Evolutionary conservation across 1,284 basidiomycete genomes (phyloP), one percentile per base, ranked within the genome.

Genomic region (Earliella scabrosa): DNA sequence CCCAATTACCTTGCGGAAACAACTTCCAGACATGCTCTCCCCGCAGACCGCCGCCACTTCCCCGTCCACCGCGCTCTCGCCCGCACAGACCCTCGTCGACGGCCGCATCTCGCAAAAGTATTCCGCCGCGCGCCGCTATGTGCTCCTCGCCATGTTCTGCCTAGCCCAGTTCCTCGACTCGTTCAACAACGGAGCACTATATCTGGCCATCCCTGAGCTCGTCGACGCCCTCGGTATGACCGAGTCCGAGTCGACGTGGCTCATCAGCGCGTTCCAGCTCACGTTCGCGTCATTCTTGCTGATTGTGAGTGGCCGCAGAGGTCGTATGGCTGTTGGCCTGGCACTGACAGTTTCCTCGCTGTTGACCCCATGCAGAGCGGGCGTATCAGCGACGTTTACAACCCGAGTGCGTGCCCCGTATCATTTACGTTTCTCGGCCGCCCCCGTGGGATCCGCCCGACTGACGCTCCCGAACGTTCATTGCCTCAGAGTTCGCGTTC

Each of bases 151-250:
- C n/a, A 63, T 77, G 35, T 78, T 79, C 60, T 80, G 79, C 51
- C 67, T 75, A 18, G 76, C 78, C 3, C 76, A 80, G 57, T 80
- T 77, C 64, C 66, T 83, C 58, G 78, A 77, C 34, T 64, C 79
- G 13, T 77, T 81, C 73, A 78, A 77, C 68, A 82, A 77, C 63
- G 75, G 79, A 4, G 73, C 76, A 2, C 68, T 82, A 46, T 77
- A 78, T 60, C 73, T 78, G 2, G 76, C 77, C 52, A 73, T 81
- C 35, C 78, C 78, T 8, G 61, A 63, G 21, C 65, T 71, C 21
- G 64, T 67, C n/a, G 54, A 39, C 21, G 61, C 61, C 9, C 61
- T 73, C 29, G 59, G 64, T 34, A 70, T 71, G 56, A 64, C 63
- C 24, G 60, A 65, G 56, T 61, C 65, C 47, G 63, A 71, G 53